These are phyloP conservation scores for Kodamaea plutei DNA, from an alignment of 1,139 yeast genomes.

Conservation along the genomic window DNA sequence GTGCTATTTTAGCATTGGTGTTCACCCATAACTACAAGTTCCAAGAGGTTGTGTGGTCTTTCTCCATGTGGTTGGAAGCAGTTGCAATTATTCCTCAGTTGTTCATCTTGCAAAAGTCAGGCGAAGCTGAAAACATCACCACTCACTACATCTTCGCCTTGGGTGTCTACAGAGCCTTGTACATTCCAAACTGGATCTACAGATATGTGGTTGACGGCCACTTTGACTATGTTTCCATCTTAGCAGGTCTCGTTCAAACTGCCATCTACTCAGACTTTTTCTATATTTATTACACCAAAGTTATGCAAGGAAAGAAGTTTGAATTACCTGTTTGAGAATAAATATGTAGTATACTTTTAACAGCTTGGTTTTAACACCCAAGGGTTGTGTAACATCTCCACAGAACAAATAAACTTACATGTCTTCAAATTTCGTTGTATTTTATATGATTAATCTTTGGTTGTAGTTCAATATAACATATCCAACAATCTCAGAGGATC, in stretches of 20 bases:
- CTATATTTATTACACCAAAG: slow-evolving; percentile 77
- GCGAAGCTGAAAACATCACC: slow-evolving; percentile 83
- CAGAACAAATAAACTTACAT: too few relatives aligned
- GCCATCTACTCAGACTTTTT: slow-evolving; percentile 89
- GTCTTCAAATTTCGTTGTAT: too few relatives aligned
- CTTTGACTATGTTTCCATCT: slow-evolving; percentile 66
- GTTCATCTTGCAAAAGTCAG: slow-evolving; percentile 83
- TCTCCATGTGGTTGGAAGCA: slow-evolving; percentile 82
- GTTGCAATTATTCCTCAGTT: slow-evolving; percentile 91
- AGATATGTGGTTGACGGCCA: slow-evolving; percentile 67
- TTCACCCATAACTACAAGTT: slow-evolving; percentile 64
- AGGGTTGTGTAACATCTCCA: too few relatives aligned
- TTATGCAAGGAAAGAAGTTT: slow-evolving; percentile 76
- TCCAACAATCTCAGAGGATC: too few relatives aligned
- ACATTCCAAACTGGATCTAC: slow-evolving; percentile 93
- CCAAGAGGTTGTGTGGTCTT: slow-evolving; percentile 69
- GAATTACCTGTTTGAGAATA: slow-evolving; percentile 62
- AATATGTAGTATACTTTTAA: background rate
- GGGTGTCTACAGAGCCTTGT: slow-evolving; percentile 83
- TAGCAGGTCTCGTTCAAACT: slow-evolving; percentile 85
- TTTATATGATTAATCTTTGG: too few relatives aligned
- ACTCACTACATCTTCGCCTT: slow-evolving; percentile 90
- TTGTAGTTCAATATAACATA: too few relatives aligned
- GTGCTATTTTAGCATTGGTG: slow-evolving; percentile 55
- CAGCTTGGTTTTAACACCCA: too few relatives aligned